Base-by-base conservation (phyloP, 2,329 filamentous ascomycete species). In the Botrytis pseudocinerea region DNA sequence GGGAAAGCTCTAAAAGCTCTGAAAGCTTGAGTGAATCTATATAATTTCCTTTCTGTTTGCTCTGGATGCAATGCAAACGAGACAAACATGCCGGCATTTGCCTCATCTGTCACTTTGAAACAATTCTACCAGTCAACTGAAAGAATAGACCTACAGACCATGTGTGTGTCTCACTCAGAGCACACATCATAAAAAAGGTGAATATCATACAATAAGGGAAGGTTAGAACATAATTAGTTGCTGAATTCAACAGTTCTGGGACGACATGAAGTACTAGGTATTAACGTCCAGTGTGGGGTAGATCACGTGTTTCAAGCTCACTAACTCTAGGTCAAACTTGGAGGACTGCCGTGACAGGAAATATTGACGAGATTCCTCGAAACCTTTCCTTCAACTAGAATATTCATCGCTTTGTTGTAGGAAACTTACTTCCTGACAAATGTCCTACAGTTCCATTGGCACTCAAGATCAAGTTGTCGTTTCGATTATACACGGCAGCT, bases 131-230 rank as follows among this genome's bases (percentile, higher is more conserved):
- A 22, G 9, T 59, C 18, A 22, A 22, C 4, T 9, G 3, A 18
- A 59, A 22, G 1, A 18, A 10, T 28, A 10, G 20, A 20, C 57
- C 32, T 20, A 2, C 1, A 10, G 9, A 28, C 28, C 10, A 16
- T 42, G 9, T n/a, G 1, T 6, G 4, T 25, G 4, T n/a, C 18
- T 0, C 0, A 1, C 40, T 1, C 1, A 28, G 22, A 62, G 32
- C 32, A n/a, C 16, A 42, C 16, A 62, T 20, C 2, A 18, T 20
- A 18, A 10, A n/a, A 25, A 6, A n/a, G 6, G 4, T 4, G 38
- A 42, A 28, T 0, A 16, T 42, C 40, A 42, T 42, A 12, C 14
- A 59, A 38, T 8, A 38, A 38, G 7, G 4, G 7, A 38, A 38
- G 35, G 35, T 2, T 62, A n/a, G 22, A 2, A 7, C 4, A 40